Conservation (phyloP, 2,329 filamentous ascomycete genomes). For the Stagonosporopsis vannaccii region DNA sequence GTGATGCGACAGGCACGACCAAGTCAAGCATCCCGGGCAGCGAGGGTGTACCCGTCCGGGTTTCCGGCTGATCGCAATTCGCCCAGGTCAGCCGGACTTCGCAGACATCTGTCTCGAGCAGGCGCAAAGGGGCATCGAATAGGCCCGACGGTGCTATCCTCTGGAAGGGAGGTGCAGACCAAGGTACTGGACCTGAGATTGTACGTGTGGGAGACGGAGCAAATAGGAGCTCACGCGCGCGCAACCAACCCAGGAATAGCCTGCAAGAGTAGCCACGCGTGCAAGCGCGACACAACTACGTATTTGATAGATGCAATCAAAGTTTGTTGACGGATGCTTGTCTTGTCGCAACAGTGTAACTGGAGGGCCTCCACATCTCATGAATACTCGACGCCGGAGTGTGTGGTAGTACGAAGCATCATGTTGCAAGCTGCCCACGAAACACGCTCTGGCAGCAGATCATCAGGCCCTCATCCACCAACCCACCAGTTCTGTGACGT, state of each 20-base stretch:
- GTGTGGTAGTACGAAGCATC: conserved; percentile 14
- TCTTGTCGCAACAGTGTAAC: not conserved
- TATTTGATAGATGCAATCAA: conserved; percentile 16
- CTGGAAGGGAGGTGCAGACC: conserved; percentile 26
- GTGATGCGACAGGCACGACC: conserved; percentile 5
- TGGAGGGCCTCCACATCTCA: not conserved
- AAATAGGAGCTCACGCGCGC: conserved; percentile 41
- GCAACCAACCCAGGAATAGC: conserved; percentile 32
- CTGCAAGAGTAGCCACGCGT: conserved; percentile 29
- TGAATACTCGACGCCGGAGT: conserved; percentile 7
- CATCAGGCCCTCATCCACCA: conserved; percentile 6
- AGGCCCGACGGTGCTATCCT: conserved; percentile 18
- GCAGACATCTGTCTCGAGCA: conserved; percentile 28
- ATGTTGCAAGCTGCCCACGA: conserved; percentile 8
- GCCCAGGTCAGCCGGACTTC: conserved; percentile 38
- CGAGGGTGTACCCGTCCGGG: conserved; percentile 20
- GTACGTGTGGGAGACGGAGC: conserved; percentile 24
- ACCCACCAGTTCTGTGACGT: conserved; percentile 30
- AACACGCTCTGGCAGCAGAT: conserved; percentile 14
- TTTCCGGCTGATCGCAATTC: conserved; percentile 28
- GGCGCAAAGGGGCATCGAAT: conserved; percentile 7
- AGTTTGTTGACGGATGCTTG: conserved; percentile 6
- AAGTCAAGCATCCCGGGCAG: conserved; percentile 19
- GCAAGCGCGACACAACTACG: conserved; percentile 27
- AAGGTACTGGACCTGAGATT: conserved; percentile 34